Conservation (phyloP, 441 rosid genomes). For the Gossypium lobatum region DNA sequence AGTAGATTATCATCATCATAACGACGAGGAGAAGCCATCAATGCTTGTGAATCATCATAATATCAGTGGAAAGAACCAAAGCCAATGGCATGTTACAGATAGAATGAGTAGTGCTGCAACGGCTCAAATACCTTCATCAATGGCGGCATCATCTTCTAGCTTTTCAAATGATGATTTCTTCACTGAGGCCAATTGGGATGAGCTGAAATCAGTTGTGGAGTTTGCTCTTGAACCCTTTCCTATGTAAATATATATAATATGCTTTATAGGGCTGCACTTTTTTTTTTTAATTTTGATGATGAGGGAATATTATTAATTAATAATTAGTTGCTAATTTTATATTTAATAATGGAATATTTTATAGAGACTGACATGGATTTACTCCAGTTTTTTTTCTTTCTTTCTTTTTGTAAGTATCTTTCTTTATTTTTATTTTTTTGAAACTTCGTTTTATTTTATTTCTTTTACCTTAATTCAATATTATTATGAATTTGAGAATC, state of each 20-base stretch:
- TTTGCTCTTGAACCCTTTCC: conserved; percentile 47
- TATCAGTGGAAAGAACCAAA: conserved; percentile 14
- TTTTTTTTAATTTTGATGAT: too few relatives aligned
- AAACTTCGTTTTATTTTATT: too few relatives aligned
- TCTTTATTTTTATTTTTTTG: too few relatives aligned
- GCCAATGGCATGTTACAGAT: conserved; percentile 25
- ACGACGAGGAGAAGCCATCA: conserved; percentile 23
- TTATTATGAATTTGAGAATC: too few relatives aligned
- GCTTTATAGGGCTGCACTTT: not conserved
- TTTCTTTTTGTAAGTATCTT: too few relatives aligned
- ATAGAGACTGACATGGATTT: too few relatives aligned
- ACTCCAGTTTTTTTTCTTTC: too few relatives aligned
- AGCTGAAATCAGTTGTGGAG: conserved; percentile 65
- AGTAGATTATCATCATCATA: conserved; percentile 3
- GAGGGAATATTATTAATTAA: too few relatives aligned
- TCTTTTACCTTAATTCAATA: too few relatives aligned
- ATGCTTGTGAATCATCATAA: not conserved
- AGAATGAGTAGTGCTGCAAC: conserved; percentile 4
- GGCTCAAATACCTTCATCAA: conserved; percentile 23
- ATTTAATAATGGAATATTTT: too few relatives aligned
- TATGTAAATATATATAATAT: conserved; percentile 17
- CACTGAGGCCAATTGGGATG: conserved; percentile 61
- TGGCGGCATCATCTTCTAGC: conserved; percentile 38
- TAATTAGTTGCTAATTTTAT: too few relatives aligned
- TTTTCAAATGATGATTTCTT: conserved; percentile 26